Evolutionary conservation across 176 grass and related monocot genomes (phyloP).

Genomic region (Triticum turgidum): DNA sequence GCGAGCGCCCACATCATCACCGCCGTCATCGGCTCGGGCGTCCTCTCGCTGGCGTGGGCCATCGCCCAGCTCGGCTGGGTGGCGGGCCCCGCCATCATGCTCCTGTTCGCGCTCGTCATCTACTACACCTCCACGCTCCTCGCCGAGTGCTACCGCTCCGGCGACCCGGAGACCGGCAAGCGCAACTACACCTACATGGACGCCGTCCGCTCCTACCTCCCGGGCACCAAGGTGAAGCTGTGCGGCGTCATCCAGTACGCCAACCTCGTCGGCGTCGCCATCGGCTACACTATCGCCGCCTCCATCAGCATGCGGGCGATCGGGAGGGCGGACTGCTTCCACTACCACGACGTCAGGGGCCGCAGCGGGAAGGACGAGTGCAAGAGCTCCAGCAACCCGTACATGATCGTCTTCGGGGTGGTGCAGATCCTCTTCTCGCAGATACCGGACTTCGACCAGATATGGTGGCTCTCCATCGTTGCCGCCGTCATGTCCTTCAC

Average conservation of each 20-base stretch:
- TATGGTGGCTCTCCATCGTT: conserved; percentile 81
- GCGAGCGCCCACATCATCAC: conserved; percentile 94
- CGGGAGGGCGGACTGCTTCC: conserved; percentile 56
- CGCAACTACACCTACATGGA: conserved; percentile 98
- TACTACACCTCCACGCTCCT: conserved; percentile 95
- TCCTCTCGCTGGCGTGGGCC: conserved; percentile 88
- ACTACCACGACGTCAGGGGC: conserved; percentile 44
- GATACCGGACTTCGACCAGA: conserved; percentile 70
- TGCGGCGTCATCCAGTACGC: conserved; percentile 65
- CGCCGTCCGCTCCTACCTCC: conserved; percentile 72
- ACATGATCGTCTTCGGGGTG: conserved; percentile 64
- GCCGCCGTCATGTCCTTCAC: conserved; percentile 78
- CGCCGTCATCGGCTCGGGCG: conserved; percentile 89
- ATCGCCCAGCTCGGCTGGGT: conserved; percentile 88
- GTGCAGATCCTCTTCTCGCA: conserved; percentile 56
- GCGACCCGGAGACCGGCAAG: conserved; percentile 58
- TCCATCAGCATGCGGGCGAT: conserved; percentile 84
- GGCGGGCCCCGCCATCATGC: conserved; percentile 84
- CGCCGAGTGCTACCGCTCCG: conserved; percentile 86
- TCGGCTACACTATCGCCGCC: conserved; percentile 72
- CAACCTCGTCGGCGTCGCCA: conserved; percentile 71
- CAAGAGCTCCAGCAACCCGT: conserved; percentile 51
- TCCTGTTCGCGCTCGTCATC: conserved; percentile 84
- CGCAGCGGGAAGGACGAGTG: conserved; percentile 32
- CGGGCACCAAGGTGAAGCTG: conserved; percentile 51